Evolutionary conservation across 2,329 filamentous ascomycete species (phyloP).

Genomic region (Bipolaris bicolor): DNA sequence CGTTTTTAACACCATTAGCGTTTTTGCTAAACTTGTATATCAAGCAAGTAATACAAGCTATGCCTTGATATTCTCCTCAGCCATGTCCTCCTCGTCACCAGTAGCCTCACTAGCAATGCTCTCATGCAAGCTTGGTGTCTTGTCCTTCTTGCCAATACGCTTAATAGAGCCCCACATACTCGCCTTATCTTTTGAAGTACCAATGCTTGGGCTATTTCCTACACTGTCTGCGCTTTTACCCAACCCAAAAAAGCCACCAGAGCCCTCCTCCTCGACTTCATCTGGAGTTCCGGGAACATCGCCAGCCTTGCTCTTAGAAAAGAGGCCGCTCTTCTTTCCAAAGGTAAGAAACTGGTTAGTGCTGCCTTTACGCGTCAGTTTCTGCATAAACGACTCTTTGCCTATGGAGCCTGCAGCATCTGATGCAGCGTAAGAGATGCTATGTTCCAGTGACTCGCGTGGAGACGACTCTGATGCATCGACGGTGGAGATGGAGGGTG

Average conservation of each 20-base stretch:
- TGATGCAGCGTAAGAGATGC: slow-evolving; percentile 46
- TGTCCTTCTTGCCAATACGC: slow-evolving; percentile 52
- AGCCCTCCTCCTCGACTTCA: slow-evolving; percentile 48
- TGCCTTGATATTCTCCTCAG: not conserved
- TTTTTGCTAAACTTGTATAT: not conserved
- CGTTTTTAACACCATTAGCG: no score
- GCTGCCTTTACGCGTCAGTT: slow-evolving; percentile 56
- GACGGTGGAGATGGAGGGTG: slow-evolving; percentile 51
- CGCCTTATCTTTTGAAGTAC: slow-evolving; percentile 46
- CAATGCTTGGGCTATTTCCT: slow-evolving; percentile 46
- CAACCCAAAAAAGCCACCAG: slow-evolving; percentile 27
- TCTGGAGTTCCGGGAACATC: slow-evolving; percentile 46
- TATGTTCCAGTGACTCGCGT: slow-evolving; percentile 50
- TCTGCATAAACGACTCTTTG: slow-evolving; percentile 58
- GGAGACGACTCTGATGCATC: slow-evolving; percentile 46
- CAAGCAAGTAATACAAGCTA: not conserved
- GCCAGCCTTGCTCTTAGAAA: slow-evolving; percentile 40
- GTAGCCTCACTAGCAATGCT: slow-evolving; percentile 52
- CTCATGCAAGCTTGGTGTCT: slow-evolving; percentile 56
- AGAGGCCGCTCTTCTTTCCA: slow-evolving; percentile 47
- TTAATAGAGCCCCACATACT: slow-evolving; percentile 55
- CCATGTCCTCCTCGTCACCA: slow-evolving; percentile 36
- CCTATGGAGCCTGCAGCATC: slow-evolving; percentile 44
- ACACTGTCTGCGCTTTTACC: slow-evolving; percentile 38
- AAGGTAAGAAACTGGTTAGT: slow-evolving; percentile 54